A percentile compares a stretch with the other conserved stretches of the same genome.
phyloP scores from a whole-genome alignment of 192 early-diverging fungal species.

The Coemansia sp. region DNA sequence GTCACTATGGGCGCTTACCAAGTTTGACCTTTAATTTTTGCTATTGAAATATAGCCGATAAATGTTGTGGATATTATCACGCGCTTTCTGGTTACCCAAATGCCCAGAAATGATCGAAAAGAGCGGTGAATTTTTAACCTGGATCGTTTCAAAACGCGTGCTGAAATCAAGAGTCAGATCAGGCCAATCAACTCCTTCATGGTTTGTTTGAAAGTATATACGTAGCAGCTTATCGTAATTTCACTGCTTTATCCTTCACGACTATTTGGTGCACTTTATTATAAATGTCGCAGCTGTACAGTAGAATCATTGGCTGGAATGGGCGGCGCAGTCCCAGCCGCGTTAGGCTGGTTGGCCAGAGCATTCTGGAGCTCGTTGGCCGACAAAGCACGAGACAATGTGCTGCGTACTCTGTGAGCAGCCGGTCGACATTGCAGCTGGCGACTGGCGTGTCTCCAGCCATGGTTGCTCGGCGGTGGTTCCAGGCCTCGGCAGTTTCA shows the following conservation, averaged over 20 bases:
- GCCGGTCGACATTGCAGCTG: background rate
- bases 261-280: conserved; percentile 3
- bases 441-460: conserved; percentile 1
- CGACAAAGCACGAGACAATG: background rate
- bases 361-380: background rate
- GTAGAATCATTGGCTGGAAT: conserved; percentile 15
- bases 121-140: too few species aligned
- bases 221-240: too few species aligned
- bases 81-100: too few species aligned
- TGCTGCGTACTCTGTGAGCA: background rate
- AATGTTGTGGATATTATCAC: too few species aligned
- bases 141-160: too few species aligned
- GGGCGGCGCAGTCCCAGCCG: background rate
- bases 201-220: too few species aligned
- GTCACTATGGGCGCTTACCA: background rate
- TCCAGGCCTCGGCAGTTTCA: conserved; percentile 19
- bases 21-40: background rate
- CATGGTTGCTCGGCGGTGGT: conserved; percentile 14
- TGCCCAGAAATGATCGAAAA: too few species aligned
- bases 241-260: too few species aligned
- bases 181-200: too few species aligned
- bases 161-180: too few species aligned
- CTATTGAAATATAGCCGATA: background rate
- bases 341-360: background rate
- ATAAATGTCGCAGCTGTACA: conserved; percentile 32